Evolutionary conservation across 208 protist genomes (phyloP).

Genomic region (Leishmania amazonensis): DNA sequence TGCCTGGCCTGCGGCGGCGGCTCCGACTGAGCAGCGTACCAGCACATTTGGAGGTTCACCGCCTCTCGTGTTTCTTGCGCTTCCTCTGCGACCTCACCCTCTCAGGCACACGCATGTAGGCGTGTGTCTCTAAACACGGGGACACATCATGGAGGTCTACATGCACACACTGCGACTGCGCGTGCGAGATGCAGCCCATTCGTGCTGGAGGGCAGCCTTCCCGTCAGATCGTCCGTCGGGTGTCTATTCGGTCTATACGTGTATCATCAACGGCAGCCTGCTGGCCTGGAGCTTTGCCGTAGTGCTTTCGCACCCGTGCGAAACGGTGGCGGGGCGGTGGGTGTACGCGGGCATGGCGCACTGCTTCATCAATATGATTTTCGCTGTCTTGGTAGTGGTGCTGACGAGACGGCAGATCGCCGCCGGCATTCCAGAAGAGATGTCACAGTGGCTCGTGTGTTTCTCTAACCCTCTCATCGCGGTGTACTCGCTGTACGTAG

Average conservation of each 20-base stretch:
- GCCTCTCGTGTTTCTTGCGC: neutral
- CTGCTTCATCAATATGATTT: constrained; percentile 69
- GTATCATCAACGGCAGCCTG: constrained; percentile 52
- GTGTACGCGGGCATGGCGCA: constrained; percentile 47
- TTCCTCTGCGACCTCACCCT: neutral
- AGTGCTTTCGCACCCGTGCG: constrained; percentile 40
- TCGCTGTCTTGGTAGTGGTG: constrained; percentile 54
- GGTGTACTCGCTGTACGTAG: constrained; percentile 44
- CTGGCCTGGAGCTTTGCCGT: constrained; percentile 55
- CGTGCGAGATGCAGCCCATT: constrained; percentile 18
- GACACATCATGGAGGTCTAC: constrained; percentile 28
- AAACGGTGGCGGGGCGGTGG: constrained; percentile 19
- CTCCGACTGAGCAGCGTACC: no score
- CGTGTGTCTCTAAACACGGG: neutral
- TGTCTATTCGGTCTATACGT: constrained; percentile 48
- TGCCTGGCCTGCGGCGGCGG: no score
- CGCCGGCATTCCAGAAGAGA: constrained; percentile 43
- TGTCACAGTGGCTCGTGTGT: constrained; percentile 45
- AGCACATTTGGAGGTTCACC: no score
- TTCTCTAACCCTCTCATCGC: constrained; percentile 38
- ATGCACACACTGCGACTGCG: constrained; percentile 25
- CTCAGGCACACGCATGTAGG: neutral
- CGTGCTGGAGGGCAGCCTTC: constrained; percentile 30
- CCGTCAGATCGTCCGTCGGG: constrained; percentile 76
- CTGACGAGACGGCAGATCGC: constrained; percentile 45